Conservation (phyloP, 768 basidiomycete species). For the Lepiota brunneoincarnata region DNA sequence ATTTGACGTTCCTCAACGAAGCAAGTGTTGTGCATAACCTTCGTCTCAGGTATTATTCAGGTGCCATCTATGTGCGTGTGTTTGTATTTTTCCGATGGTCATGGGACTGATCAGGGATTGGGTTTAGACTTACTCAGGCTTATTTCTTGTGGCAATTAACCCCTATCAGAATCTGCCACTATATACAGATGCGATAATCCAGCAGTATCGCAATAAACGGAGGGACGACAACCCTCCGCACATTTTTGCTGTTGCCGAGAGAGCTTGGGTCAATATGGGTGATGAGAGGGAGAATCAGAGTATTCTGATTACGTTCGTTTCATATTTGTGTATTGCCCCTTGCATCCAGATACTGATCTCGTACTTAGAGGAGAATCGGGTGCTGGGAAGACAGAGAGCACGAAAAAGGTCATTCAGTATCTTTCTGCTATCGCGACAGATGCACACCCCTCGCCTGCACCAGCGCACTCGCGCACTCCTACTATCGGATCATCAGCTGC, state of each 20-base stretch:
- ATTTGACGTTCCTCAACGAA: constrained; percentile 96
- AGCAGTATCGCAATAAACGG: constrained; percentile 87
- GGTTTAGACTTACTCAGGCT: constrained; percentile 83
- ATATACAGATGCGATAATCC: constrained; percentile 84
- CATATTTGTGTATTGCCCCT: neutral
- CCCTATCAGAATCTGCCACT: constrained; percentile 92
- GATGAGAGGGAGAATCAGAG: constrained; percentile 97
- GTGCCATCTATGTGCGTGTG: constrained; percentile 86
- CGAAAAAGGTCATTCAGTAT: constrained; percentile 99
- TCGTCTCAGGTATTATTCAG: constrained; percentile 84
- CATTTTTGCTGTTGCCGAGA: constrained; percentile 95
- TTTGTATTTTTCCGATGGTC: neutral
- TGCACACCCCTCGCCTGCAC: constrained; percentile 49
- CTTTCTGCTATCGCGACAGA: constrained; percentile 95
- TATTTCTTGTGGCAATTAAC: constrained; percentile 98
- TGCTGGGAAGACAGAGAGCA: constrained; percentile 98
- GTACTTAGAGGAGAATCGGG: constrained; percentile 88
- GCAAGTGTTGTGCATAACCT: constrained; percentile 99
- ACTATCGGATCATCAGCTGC: constrained; percentile 54
- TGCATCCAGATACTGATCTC: constrained; percentile 11
- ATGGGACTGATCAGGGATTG: constrained; percentile 5
- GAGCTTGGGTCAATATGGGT: constrained; percentile 98
- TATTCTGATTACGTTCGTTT: constrained; percentile 91
- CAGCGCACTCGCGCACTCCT: constrained; percentile 67
- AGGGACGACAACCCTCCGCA: constrained; percentile 94